Base-by-base conservation (phyloP, 106 monocot genomes). In the Acorus calamus region DNA sequence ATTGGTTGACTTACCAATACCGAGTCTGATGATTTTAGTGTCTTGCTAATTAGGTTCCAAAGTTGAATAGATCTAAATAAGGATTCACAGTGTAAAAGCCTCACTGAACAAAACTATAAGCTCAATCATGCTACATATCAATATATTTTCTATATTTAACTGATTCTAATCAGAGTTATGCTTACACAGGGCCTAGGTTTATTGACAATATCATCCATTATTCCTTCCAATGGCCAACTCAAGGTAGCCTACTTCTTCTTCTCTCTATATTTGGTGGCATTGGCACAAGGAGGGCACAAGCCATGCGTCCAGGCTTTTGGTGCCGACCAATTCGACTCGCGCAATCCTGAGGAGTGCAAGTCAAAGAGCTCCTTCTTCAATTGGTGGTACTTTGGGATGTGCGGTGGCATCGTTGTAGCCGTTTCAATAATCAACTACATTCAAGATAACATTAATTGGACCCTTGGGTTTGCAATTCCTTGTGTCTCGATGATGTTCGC, bases 261-360 rank as follows among this genome's bases (percentile, higher is more conserved):
- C 9, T 77, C 92, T 14, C 54, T 92, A 3, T 92, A 88, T 67
- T 53, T 85, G 2, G 60, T 92, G 7, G 84, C 85, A 7, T 50
- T 93, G 10, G 88, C 93, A 9, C 80, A 93, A 61, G 85, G 83
- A 9, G 80, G 82, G 7, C 83, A 88, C 63, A 93, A 81, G 57
- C 92, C 92, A 0, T 88, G 88, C 48, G 66, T 76, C 42, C 85
- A 88, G 63, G 93, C 93, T 45, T 93, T 93, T 43, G 93, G 88
- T 2, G 93, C 93, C 0, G 93, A 93, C 61, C 88, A 93, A 53
- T 93, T 93, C 60, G 82, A 93, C 62, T 68, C 80, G 42, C 63
- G 71, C 14, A 78, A 88, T 46, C 78, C 80, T 2, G 65, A 51
- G n/a, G 93, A 93, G 62, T 43, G 65, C 56, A 53, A 69, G 6